These are phyloP conservation scores for Spiromyces aspiralis DNA, from an alignment of 371 early-diverging fungal species.

Conservation along the genomic window DNA sequence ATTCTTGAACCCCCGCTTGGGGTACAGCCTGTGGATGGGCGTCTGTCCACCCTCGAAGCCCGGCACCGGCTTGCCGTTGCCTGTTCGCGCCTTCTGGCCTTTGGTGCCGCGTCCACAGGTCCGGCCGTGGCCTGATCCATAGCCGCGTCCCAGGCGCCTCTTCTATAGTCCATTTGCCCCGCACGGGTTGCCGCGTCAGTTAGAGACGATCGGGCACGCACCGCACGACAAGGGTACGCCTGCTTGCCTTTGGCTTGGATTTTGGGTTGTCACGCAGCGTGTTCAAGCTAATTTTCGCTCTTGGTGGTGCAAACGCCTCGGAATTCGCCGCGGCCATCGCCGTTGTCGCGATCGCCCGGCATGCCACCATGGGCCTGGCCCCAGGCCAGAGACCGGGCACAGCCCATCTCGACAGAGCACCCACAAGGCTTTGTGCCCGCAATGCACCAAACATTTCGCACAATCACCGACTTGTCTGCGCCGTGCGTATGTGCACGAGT, in stretches of 20 bases:
- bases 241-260: not conserved
- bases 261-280: not conserved
- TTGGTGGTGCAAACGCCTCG: not conserved
- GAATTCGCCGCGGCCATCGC: too few species aligned
- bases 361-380: too few species aligned
- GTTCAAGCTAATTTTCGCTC: not conserved
- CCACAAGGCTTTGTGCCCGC: too few species aligned
- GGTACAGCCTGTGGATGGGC: constrained; percentile 62
- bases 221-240: not conserved
- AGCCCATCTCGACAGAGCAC: too few species aligned
- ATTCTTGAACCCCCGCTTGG: constrained; percentile 81
- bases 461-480: too few species aligned
- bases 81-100: constrained; percentile 75
- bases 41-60: constrained; percentile 94
- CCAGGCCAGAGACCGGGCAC: too few species aligned
- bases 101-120: constrained; percentile 88
- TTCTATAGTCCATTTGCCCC: not conserved
- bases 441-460: too few species aligned
- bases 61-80: constrained; percentile 58
- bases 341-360: too few species aligned
- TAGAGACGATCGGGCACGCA: not conserved
- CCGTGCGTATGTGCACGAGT: too few species aligned
- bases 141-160: constrained; percentile 66
- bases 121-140: constrained; percentile 72
- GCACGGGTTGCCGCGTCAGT: not conserved